Base-by-base conservation (phyloP, 768 basidiomycete genomes). In the Clavaria fumosa region DNA sequence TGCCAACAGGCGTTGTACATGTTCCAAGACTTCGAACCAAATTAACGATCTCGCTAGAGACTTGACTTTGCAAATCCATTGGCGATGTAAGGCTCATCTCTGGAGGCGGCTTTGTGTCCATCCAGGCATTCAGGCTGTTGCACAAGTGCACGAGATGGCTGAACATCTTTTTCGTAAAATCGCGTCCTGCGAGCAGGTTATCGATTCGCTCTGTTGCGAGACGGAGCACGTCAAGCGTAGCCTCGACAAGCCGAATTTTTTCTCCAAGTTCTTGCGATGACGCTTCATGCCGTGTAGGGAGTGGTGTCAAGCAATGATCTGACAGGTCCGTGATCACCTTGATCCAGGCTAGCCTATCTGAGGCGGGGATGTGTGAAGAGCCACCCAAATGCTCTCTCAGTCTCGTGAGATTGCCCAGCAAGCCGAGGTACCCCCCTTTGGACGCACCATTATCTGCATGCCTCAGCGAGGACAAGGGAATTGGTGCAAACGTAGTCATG, bases 51-150 rank as follows among this genome's bases (percentile, higher is more conserved):
- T 66, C 63, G 20, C 56, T 47, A 14, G 64, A 54, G 3, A 69
- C 62, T 42, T 61, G 67, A 23, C 62, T 55, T 48, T n/a, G n/a
- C n/a, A n/a, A n/a, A n/a, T n/a, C n/a, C n/a, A n/a, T n/a, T n/a
- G n/a, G n/a, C n/a, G n/a, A n/a, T n/a, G n/a, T n/a, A n/a, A n/a
- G n/a, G n/a, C 64, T 70, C 45, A 84, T 52, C 2, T 57, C 53
- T 3, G 49, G 50, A 0, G 81, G 78, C 9, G 62, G 58, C 19
- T 61, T 54, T 31, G 65, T 50, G 35, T 70, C 69, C 23, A 64
- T 50, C 74, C 80, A 83, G 22, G 64, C 52, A 43, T 78, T 76
- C 23, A 80, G 57, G 1, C 64, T 62, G 37, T 61, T 51, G 47
- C 68, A 72, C 21, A 82, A 60, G 26, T 64, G 63, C 7, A 78